Percentiles rank a stretch among this genome's conserved stretches.
These are phyloP conservation scores for Pterulicium gracile DNA, from an alignment of 1,284 basidiomycete species.

Conservation along the genomic window DNA sequence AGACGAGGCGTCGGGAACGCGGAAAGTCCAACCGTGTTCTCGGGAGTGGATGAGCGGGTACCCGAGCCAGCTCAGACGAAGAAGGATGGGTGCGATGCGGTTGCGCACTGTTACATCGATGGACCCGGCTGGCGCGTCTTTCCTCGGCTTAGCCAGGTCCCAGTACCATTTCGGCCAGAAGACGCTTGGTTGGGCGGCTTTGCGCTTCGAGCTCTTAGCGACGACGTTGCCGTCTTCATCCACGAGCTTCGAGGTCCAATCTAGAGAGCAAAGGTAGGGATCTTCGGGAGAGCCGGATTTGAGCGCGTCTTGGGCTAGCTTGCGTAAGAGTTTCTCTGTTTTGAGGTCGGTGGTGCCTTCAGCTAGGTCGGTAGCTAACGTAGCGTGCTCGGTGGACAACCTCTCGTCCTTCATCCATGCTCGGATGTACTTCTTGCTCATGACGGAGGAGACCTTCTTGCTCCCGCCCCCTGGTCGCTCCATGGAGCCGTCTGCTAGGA, in stretches of 20 bases:
- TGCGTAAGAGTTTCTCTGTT: conserved; percentile 21
- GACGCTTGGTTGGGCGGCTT: conserved; percentile 25
- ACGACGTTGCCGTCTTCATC: conserved; percentile 8
- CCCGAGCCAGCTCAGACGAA: conserved; percentile 82
- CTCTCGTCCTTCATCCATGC: conserved; percentile 26
- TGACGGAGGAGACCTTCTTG: conserved; percentile 29
- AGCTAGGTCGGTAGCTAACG: conserved; percentile 33
- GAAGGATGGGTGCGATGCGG: conserved; percentile 75
- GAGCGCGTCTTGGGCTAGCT: conserved; percentile 26
- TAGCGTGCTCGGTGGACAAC: conserved; percentile 24
- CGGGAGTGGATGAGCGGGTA: conserved; percentile 82
- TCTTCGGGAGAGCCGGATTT: conserved; percentile 22
- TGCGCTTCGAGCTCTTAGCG: conserved; percentile 23
- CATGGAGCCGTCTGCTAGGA: conserved; percentile 25
- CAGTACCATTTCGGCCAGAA: conserved; percentile 94
- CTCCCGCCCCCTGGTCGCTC: conserved; percentile 24
- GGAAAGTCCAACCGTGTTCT: conserved; percentile 89
- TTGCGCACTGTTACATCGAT: conserved; percentile 85
- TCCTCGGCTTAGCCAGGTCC: conserved; percentile 73
- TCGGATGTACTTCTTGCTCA: conserved; percentile 31
- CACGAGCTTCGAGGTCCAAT: conserved; percentile 39
- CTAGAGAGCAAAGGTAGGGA: conserved; percentile 55
- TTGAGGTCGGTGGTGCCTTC: conserved; percentile 23
- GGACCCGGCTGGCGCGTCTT: conserved; percentile 49
- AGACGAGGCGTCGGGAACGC: conserved; percentile 41